Evolutionary conservation across 2,329 filamentous ascomycete genomes (phyloP), one percentile per base, ranked within the genome.

Genomic region (Verticillium nubilum): DNA sequence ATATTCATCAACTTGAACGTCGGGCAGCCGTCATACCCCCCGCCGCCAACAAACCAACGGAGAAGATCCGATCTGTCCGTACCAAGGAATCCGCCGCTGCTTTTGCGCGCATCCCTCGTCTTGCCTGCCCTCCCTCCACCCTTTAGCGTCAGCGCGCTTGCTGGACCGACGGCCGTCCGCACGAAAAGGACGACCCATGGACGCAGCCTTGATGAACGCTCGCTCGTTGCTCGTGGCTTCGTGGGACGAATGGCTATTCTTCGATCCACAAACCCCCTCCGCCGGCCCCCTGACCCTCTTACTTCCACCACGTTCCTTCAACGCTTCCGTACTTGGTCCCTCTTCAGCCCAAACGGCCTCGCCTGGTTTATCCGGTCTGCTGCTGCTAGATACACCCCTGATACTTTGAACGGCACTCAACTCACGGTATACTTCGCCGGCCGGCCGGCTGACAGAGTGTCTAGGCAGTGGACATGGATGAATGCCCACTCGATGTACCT

Each of bases 71-170:
- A 47, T 47, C 37, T n/a, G 37, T n/a, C n/a, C n/a, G 37, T 28
- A 52, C 50, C 56, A 59, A 58, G 56, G 60, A 68, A 72, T 71
- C 71, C 67, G 69, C 67, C 66, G 70, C 71, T 71, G 71, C 71
- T 71, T 73, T 71, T 70, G 62, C 63, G 33, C 31, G 29, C 28
- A 47, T 47, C 37, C n/a, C 37, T 47, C 37, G 19, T 19, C 37
- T 47, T 12, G 37, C 13, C 37, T 47, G n/a, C 37, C 37, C 56
- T 42, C 64, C 35, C 33, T 28, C 33, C 19, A 33, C 23, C 33
- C 37, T 27, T 19, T 56, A 56, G 54, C 54, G 54, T 56, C 54
- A 37, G 54, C 54, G 33, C 54, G 54, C 28, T 56, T 56, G 54
- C 29, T 35, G 37, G 37, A 47, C 37, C 37, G 54, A 56, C 54